Conservation (phyloP, 2,329 filamentous ascomycete genomes). For the Colletotrichum echinochloae region DNA sequence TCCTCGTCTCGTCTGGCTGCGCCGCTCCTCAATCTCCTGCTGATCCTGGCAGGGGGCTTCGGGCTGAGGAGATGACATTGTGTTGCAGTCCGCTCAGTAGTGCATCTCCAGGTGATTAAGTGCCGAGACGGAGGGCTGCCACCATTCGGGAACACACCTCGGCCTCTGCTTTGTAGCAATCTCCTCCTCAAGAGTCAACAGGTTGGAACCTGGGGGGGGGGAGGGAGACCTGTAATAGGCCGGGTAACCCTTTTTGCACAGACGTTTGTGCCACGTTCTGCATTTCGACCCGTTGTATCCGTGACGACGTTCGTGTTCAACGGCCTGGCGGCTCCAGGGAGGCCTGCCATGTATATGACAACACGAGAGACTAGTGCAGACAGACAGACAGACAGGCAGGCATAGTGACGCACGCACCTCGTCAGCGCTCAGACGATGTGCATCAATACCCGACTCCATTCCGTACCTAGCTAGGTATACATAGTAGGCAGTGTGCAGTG, state of each 20-base stretch:
- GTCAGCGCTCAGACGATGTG: conserved; percentile 9
- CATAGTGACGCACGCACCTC: conserved; percentile 28
- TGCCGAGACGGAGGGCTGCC: conserved; percentile 36
- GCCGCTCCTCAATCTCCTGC: conserved; percentile 35
- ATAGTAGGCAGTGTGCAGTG: background rate
- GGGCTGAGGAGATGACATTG: too few species aligned
- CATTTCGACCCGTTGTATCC: conserved; percentile 13
- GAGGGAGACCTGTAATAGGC: background rate
- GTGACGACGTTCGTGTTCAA: conserved; percentile 19
- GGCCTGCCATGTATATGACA: conserved; percentile 7
- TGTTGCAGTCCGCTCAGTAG: too few species aligned
- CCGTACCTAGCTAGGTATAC: too few species aligned
- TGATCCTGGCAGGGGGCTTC: conserved; percentile 35
- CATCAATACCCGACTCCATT: too few species aligned
- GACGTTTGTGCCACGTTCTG: conserved; percentile 16
- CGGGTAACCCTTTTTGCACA: background rate
- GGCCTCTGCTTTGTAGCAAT: conserved; percentile 25
- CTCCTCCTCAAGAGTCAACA: background rate
- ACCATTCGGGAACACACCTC: background rate
- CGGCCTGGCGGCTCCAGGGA: background rate
- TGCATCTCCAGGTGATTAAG: background rate
- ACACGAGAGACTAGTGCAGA: background rate
- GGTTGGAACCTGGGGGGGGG: too few species aligned
- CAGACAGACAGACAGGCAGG: too few species aligned
- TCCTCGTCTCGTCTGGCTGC: conserved; percentile 17